These are phyloP conservation scores for Choanephora cucurbitarum DNA, from an alignment of 371 early-diverging fungal genomes.

Conservation along the genomic window DNA sequence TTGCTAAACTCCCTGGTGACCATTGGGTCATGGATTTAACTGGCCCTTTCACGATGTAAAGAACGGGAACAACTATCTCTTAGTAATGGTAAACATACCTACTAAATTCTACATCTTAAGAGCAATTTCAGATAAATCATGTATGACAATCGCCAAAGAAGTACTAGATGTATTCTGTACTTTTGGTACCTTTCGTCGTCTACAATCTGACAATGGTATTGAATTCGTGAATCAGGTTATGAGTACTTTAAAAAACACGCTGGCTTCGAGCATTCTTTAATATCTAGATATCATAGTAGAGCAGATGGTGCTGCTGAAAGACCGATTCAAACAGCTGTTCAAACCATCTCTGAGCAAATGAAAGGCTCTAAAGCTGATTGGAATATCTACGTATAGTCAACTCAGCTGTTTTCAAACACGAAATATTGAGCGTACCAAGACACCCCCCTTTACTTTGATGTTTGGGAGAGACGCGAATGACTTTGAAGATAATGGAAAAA, in stretches of 20 bases:
- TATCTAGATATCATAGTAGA: constrained; percentile 1
- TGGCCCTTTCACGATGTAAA: constrained; percentile 17
- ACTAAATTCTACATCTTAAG: background rate
- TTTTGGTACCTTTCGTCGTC: background rate
- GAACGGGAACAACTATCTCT: constrained; percentile 4
- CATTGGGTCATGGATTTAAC: constrained; percentile 33
- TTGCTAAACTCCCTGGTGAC: constrained; percentile 23
- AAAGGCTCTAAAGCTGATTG: constrained; percentile 8
- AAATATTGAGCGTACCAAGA: constrained; percentile 2
- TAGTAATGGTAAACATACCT: constrained; percentile 4
- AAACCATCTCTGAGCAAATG: constrained; percentile 3
- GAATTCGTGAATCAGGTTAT: constrained; percentile 2
- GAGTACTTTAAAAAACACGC: background rate
- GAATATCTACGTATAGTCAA: constrained; percentile 11
- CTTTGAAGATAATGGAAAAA: constrained; percentile 12
- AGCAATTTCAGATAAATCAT: constrained; percentile 5
- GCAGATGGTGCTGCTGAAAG: background rate
- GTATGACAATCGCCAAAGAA: constrained; percentile 3
- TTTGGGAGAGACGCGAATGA: constrained; percentile 15
- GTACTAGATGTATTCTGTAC: background rate
- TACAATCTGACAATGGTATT: constrained; percentile 1
- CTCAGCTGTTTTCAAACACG: constrained; percentile 14
- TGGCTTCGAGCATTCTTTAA: constrained; percentile 1
- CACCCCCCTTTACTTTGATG: constrained; percentile 13
- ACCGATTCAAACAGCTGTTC: background rate